phyloP scores from a whole-genome alignment of 768 basidiomycete species.

The Macrolepiota albuminosa region DNA sequence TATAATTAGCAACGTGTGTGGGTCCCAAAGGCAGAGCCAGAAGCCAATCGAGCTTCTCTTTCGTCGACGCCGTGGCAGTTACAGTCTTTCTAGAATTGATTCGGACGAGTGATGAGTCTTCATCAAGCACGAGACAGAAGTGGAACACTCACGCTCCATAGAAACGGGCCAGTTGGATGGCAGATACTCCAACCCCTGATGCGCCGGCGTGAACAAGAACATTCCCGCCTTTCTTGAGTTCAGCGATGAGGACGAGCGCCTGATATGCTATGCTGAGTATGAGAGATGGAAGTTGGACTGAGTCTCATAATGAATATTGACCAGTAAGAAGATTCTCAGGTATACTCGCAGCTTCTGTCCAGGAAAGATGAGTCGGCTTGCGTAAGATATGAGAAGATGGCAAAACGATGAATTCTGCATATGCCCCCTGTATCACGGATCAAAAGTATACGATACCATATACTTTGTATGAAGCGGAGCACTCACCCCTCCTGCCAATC shows the following conservation, averaged over 20 bases:
- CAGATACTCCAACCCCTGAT: conserved; percentile 85
- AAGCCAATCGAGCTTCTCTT: conserved; percentile 79
- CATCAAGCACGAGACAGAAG: neutral
- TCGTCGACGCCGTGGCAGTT: conserved; percentile 81
- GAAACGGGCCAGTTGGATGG: conserved; percentile 78
- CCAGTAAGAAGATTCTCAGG: conserved; percentile 90
- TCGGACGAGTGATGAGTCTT: neutral
- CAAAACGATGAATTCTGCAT: conserved; percentile 80
- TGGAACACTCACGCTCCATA: conserved; percentile 59
- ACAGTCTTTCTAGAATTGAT: conserved; percentile 48
- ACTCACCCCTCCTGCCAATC: conserved; percentile 74
- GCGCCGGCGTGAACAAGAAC: conserved; percentile 90
- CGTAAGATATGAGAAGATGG: conserved; percentile 59
- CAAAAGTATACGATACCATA: neutral
- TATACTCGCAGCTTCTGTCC: conserved; percentile 82
- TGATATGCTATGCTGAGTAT: conserved; percentile 34
- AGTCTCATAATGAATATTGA: conserved; percentile 15
- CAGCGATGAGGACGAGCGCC: conserved; percentile 55
- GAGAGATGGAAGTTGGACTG: neutral
- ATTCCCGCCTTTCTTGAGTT: conserved; percentile 63
- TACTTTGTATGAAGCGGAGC: neutral
- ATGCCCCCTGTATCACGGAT: conserved; percentile 62
- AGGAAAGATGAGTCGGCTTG: conserved; percentile 74
- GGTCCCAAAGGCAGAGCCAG: conserved; percentile 61
- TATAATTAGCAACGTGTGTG: conserved; percentile 82